A percentile compares a stretch with the other conserved stretches of the same genome.
Evolutionary conservation across 108 stramenopile species (phyloP).

Genomic region (Pseudonitzschia pungens): DNA sequence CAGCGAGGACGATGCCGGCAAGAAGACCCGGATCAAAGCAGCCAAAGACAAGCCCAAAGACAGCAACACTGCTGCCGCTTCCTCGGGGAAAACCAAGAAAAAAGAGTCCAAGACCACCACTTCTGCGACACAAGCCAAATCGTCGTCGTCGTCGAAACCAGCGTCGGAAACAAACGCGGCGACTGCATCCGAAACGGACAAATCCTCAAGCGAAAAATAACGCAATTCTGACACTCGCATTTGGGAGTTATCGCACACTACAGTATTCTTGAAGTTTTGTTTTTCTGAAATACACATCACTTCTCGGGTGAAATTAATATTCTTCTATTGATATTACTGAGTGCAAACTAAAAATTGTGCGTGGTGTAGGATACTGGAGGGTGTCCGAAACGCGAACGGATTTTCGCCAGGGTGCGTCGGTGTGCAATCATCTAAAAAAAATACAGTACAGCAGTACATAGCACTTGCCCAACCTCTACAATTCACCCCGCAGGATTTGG

Average conservation of each 20-base stretch:
- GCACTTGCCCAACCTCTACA: background rate
- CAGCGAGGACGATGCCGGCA: background rate
- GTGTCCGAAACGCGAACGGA: background rate
- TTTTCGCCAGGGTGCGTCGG: background rate
- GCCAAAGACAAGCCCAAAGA: background rate
- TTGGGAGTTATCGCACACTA: too few relatives aligned
- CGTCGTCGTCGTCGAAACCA: too few relatives aligned
- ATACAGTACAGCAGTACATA: background rate
- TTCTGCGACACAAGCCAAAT: background rate
- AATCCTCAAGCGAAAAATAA: too few relatives aligned
- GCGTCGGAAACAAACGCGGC: too few relatives aligned
- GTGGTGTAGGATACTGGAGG: too few relatives aligned
- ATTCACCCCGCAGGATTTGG: slow-evolving; percentile 49
- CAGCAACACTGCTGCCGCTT: background rate
- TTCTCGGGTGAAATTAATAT: too few relatives aligned
- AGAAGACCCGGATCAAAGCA: slow-evolving; percentile 2
- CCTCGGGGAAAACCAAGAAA: background rate
- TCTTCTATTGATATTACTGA: too few relatives aligned
- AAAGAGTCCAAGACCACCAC: slow-evolving; percentile 1
- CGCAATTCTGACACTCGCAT: too few relatives aligned
- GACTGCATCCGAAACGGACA: too few relatives aligned
- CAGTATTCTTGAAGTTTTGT: too few relatives aligned
- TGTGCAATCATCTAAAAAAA: background rate
- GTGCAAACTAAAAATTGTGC: too few relatives aligned
- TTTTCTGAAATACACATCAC: too few relatives aligned